Base-by-base conservation (phyloP, 2,329 filamentous ascomycete species). In the Cytospora piceicola region DNA sequence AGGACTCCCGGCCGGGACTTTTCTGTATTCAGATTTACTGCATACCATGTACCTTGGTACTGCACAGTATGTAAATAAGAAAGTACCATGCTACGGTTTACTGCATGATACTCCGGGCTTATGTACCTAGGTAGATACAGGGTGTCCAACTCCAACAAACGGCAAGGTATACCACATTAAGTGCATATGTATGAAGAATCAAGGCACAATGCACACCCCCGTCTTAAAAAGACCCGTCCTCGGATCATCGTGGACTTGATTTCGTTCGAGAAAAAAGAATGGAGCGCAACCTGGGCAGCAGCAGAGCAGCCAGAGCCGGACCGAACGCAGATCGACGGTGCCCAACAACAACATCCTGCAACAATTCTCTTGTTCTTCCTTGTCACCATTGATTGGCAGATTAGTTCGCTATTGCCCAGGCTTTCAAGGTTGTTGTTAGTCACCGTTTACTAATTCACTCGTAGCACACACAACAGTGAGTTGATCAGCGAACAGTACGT, bases 1-100 rank as follows among this genome's bases (percentile, higher is more conserved):
- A 55, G 52, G 55, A 39, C 54, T 65, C 53, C 58, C 58, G 63
- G 63, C 27, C 46, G 57, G 57, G 63, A 34, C 42, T 49, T n/a
- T 49, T 24, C 42, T 22, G n/a, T 9, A 49, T 49, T 7, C 8
- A 53, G 29, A 36, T 34, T 32, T 14, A 55, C 27, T 29, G 27
- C 53, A 55, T 55, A 29, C 7, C 36, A 30, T 34, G 15, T 34
- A 46, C 24, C 15, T 53, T 53, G 53, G 30, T 34, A 30, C 22
- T 34, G 9, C 8, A 27, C 20, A 57, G n/a, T 22, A 39, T 22
- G 17, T 17, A 20, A 20, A 46, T 27, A 29, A 4, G 15, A 42
- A 42, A 22, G 17, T 20, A 7, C 2, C 20, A 15, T n/a, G 6
- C 7, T 7, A 8, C 6, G 3, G 2, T 46, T 46, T 49, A 24